phyloP scores from a whole-genome alignment of 2,329 filamentous ascomycete species.

The Exophiala xenobiotica region DNA sequence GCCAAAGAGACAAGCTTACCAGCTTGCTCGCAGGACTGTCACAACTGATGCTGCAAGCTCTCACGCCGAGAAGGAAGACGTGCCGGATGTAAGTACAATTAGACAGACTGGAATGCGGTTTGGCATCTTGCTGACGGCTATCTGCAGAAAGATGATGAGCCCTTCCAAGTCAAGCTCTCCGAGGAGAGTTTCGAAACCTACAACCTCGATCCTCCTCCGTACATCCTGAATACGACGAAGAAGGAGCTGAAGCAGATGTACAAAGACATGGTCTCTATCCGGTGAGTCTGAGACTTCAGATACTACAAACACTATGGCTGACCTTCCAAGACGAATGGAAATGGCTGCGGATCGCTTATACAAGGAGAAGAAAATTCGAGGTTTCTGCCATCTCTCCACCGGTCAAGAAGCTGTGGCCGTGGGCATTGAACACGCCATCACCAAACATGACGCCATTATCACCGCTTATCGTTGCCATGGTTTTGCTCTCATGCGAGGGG shows the following conservation, averaged over 20 bases:
- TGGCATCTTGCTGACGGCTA: too few species aligned
- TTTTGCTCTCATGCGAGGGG: slow-evolving; percentile 95
- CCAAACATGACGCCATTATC: slow-evolving; percentile 88
- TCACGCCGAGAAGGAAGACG: slow-evolving; percentile 75
- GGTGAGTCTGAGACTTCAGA: slow-evolving; percentile 58
- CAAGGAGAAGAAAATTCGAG: slow-evolving; percentile 99
- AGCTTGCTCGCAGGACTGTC: slow-evolving; percentile 67
- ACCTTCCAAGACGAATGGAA: slow-evolving; percentile 85
- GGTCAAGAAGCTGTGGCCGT: slow-evolving; percentile 97
- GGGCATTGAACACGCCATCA: slow-evolving; percentile 95
- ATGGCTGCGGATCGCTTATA: slow-evolving; percentile 98
- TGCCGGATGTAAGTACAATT: slow-evolving; percentile 64
- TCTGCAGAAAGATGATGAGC: slow-evolving; percentile 82
- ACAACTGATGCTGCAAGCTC: slow-evolving; percentile 94
- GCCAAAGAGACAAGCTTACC: slow-evolving; percentile 44
- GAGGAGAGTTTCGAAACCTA: slow-evolving; percentile 99
- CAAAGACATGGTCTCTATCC: slow-evolving; percentile 90
- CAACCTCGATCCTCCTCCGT: slow-evolving; percentile 92
- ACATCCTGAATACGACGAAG: slow-evolving; percentile 92
- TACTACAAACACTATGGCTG: too few species aligned
- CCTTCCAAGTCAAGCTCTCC: slow-evolving; percentile 87
- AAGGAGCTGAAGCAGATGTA: slow-evolving; percentile 99
- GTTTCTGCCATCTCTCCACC: slow-evolving; percentile 98
- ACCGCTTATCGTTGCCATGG: slow-evolving; percentile 99
- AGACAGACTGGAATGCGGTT: too few species aligned